phyloP scores from a whole-genome alignment of 345 rosid genomes.

The Erodium maritimum region DNA sequence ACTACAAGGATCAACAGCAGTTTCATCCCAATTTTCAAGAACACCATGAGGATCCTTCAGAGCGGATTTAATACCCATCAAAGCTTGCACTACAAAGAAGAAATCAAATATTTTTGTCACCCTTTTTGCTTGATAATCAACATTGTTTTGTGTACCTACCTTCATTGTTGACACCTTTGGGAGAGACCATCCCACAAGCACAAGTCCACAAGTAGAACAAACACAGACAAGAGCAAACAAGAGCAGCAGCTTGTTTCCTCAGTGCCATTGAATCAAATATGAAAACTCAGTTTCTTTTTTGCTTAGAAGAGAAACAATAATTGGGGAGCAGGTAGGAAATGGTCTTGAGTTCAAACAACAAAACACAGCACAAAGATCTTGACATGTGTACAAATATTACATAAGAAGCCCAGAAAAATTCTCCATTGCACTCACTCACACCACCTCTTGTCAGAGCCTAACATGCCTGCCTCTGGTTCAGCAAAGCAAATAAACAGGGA shows the following conservation, averaged over 20 bases:
- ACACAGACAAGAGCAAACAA: conserved; percentile 11
- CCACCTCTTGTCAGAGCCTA: conserved; percentile 20
- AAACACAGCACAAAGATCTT: conserved; percentile 1
- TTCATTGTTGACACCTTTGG: conserved; percentile 72
- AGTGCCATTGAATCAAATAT: conserved; percentile 20
- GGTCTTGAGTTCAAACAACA: conserved; percentile 8
- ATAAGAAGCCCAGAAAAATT: too few relatives aligned
- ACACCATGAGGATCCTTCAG: conserved; percentile 59
- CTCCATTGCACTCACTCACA: conserved; percentile 17
- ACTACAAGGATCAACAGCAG: conserved; percentile 79
- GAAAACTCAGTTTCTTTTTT: conserved; percentile 12
- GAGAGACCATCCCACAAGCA: conserved; percentile 48
- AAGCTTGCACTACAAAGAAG: conserved; percentile 49
- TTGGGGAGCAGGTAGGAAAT: conserved; percentile 7
- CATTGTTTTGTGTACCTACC: conserved; percentile 24
- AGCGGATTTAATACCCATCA: conserved; percentile 39
- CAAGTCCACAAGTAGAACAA: conserved; percentile 30
- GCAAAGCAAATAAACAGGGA: conserved; percentile 13
- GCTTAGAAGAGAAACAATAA: conserved; percentile 6
- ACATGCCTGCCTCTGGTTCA: conserved; percentile 43
- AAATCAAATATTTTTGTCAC: not conserved
- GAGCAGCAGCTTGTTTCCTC: conserved; percentile 16
- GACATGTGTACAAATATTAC: not conserved
- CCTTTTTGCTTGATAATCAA: not conserved
- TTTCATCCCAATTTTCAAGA: conserved; percentile 60